Percentiles rank a stretch among this genome's conserved stretches.
These are phyloP conservation scores for Pleurotus tuoliensis DNA, from an alignment of 768 basidiomycete genomes.

Conservation along the genomic window DNA sequence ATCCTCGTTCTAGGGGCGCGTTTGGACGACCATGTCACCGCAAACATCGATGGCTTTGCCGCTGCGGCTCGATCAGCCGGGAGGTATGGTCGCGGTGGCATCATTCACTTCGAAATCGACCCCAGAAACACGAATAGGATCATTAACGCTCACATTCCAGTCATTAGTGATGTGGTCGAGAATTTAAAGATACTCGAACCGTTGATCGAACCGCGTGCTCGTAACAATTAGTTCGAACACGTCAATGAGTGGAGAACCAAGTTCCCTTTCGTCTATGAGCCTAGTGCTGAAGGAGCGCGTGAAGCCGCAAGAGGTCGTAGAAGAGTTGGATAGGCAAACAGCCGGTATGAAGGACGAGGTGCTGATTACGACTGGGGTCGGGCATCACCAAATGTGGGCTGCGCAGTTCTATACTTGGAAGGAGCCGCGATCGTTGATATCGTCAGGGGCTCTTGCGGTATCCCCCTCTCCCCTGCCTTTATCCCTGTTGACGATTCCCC, in stretches of 20 bases:
- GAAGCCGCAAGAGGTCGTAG: slow-evolving; percentile 97
- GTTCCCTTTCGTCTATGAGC: slow-evolving; percentile 87
- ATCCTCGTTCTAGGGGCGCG: slow-evolving; percentile 95
- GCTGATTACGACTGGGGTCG: slow-evolving; percentile 90
- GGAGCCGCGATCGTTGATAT: slow-evolving; percentile 81
- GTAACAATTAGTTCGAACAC: slow-evolving; percentile 78
- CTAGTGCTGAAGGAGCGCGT: slow-evolving; percentile 58
- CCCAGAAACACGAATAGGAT: slow-evolving; percentile 99
- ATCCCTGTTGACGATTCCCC: slow-evolving; percentile 4
- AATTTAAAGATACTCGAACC: slow-evolving; percentile 83
- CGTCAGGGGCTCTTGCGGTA: slow-evolving; percentile 92
- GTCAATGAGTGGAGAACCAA: slow-evolving; percentile 80
- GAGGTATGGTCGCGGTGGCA: slow-evolving; percentile 81
- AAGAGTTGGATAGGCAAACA: slow-evolving; percentile 85
- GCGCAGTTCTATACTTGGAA: slow-evolving; percentile 92
- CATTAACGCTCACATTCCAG: slow-evolving; percentile 86
- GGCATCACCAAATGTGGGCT: slow-evolving; percentile 99
- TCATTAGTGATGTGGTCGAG: slow-evolving; percentile 89
- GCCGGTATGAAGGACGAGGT: slow-evolving; percentile 79
- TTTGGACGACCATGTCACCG: slow-evolving; percentile 98
- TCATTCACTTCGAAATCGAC: slow-evolving; percentile 98
- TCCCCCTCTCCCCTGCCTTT: slow-evolving; percentile 19
- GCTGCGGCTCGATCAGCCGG: slow-evolving; percentile 88
- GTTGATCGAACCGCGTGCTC: slow-evolving; percentile 56
- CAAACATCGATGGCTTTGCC: slow-evolving; percentile 84